A percentile compares a stretch with the other conserved stretches of the same genome.
Conservation (phyloP, 805 yeast genomes). For the Alloascoidea africana region DNA sequence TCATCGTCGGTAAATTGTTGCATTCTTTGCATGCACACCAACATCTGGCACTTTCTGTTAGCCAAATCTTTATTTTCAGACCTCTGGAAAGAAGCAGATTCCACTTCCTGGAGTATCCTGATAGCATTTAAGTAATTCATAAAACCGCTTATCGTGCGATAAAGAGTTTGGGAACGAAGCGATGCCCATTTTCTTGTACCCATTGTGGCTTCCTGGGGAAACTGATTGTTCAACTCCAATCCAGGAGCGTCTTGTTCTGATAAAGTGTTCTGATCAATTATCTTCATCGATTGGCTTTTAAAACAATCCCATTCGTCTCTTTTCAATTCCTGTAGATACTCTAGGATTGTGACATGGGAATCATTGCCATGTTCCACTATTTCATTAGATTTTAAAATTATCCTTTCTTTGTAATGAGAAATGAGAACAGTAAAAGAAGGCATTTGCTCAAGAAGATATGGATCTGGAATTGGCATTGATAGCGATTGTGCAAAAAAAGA, state of each 20-base stretch:
- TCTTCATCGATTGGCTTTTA: too few relatives aligned
- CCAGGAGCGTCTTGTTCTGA: too few relatives aligned
- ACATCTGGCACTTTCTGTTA: conserved; percentile 62
- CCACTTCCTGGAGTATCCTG: conserved; percentile 43
- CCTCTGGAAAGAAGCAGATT: conserved; percentile 56
- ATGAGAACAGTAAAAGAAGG: conserved; percentile 73
- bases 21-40: conserved; percentile 75
- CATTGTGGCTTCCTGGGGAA: conserved; percentile 40
- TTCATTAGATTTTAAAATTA: conserved; percentile 59
- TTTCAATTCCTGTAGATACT: conserved; percentile 59
- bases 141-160: conserved; percentile 62
- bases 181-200: conserved; percentile 74
- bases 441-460: conserved; percentile 49
- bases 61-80: conserved; percentile 88
- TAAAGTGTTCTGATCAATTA: too few relatives aligned
- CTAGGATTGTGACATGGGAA: conserved; percentile 55
- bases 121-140: conserved; percentile 58
- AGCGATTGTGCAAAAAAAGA: conserved; percentile 85
- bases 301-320: conserved; percentile 80
- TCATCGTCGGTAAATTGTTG: conserved; percentile 62
- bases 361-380: conserved; percentile 55
- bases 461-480: conserved; percentile 73
- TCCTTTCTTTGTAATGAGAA: conserved; percentile 81
- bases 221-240: too few relatives aligned
- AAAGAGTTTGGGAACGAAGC: conserved; percentile 55